Conservation (phyloP, 1,284 basidiomycete species). For the Rhodotorula mucilaginosa region DNA sequence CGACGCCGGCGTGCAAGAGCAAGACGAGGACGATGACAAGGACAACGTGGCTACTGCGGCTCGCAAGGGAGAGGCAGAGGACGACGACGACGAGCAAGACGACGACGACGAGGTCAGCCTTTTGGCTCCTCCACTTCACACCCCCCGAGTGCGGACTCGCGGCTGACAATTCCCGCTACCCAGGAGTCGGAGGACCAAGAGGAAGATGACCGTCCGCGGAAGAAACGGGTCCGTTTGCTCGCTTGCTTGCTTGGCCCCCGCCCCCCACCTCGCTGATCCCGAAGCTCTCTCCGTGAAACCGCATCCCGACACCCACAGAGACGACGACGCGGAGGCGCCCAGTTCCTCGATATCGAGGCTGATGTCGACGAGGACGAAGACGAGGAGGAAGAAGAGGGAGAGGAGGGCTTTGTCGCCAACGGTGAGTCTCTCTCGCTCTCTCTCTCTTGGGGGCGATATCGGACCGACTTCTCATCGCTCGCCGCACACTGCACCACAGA, state of each 20-base stretch:
- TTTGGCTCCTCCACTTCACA: not conserved
- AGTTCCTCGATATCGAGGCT: constrained; percentile 93
- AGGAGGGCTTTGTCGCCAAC: constrained; percentile 47
- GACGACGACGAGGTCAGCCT: not conserved
- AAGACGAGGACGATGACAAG: constrained; percentile 12
- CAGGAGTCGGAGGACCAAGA: constrained; percentile 22
- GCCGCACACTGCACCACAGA: constrained; percentile 34
- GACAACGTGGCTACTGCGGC: not conserved
- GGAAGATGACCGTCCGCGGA: constrained; percentile 34
- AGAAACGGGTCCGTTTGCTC: constrained; percentile 31
- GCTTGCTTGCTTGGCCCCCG: not conserved
- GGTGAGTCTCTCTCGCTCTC: constrained; percentile 7
- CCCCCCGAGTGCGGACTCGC: no score
- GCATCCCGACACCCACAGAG: not conserved
- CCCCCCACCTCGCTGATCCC: not conserved
- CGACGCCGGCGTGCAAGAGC: constrained; percentile 39
- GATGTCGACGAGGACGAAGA: constrained; percentile 82
- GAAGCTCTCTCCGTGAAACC: not conserved
- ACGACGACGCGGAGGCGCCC: constrained; percentile 55
- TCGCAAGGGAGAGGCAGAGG: not conserved
- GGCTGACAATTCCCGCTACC: not conserved
- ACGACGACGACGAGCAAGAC: constrained; percentile 1
- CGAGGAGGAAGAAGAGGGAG: constrained; percentile 61
- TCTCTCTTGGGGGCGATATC: not conserved
- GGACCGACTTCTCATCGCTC: not conserved